Percentiles rank a stretch among this genome's conserved stretches.
Conservation (phyloP, 306 rosid genomes). For the Parietaria judaica region DNA sequence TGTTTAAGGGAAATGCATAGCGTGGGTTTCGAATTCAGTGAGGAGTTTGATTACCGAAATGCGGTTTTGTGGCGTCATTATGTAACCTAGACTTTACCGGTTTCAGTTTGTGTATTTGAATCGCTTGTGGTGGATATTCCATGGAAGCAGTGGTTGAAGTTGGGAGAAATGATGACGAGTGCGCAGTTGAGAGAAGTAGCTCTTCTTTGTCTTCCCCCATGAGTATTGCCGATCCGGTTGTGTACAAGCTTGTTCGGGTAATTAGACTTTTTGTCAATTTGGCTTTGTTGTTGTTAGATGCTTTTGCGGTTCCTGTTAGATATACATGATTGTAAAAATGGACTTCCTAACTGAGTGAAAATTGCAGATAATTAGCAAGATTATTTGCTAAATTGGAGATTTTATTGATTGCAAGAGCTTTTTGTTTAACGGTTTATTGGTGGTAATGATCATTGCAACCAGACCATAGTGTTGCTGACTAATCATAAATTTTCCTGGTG, state of each 20-base stretch:
- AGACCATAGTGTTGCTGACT: not conserved
- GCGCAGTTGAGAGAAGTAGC: slow-evolving; percentile 46
- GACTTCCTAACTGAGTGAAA: not conserved
- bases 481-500: too few relatives aligned
- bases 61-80: too few relatives aligned
- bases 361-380: not conserved
- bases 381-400: not conserved
- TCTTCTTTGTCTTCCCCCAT: slow-evolving; percentile 54
- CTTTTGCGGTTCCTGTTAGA: not conserved
- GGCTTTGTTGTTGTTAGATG: not conserved
- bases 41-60: too few relatives aligned
- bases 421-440: not conserved
- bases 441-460: too few relatives aligned
- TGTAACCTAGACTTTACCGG: slow-evolving; percentile 19
- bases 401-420: not conserved
- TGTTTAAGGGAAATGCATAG: slow-evolving; percentile 18
- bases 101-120: slow-evolving; percentile 73
- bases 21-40: slow-evolving; percentile 7
- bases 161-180: slow-evolving; percentile 64
- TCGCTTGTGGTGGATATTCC: slow-evolving; percentile 87
- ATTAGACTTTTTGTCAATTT: slow-evolving; percentile 10
- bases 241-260: slow-evolving; percentile 99
- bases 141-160: slow-evolving; percentile 81
- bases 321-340: too few relatives aligned
- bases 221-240: slow-evolving; percentile 75